phyloP scores from a whole-genome alignment of 2,329 filamentous ascomycete species.

The Colletotrichum sp. region DNA sequence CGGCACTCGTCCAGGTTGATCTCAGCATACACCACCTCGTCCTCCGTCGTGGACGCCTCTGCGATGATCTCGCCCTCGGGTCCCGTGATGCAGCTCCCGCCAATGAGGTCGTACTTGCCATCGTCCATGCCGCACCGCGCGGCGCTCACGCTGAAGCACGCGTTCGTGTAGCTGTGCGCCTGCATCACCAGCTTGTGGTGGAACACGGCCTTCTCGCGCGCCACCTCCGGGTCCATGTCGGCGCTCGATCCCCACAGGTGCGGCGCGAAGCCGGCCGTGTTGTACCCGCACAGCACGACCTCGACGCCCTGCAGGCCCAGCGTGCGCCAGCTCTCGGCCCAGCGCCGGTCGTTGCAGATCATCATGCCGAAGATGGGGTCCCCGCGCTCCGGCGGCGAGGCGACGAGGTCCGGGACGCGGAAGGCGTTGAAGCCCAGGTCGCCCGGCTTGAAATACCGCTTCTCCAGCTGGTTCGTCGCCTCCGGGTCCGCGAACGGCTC shows the following conservation, averaged over 20 bases:
- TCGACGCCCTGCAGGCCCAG: constrained; percentile 50
- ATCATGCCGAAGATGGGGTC: constrained; percentile 61
- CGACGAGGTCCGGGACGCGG: constrained; percentile 50
- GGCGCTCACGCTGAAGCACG: constrained; percentile 53
- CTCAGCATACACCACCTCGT: constrained; percentile 55
- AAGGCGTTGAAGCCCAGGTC: constrained; percentile 59
- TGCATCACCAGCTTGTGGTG: constrained; percentile 58
- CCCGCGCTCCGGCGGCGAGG: constrained; percentile 41
- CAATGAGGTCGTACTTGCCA: constrained; percentile 53
- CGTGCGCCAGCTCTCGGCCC: constrained; percentile 57
- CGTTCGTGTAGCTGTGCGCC: constrained; percentile 57
- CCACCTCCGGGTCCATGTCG: constrained; percentile 28
- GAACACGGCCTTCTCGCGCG: constrained; percentile 52
- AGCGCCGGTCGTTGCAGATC: constrained; percentile 60
- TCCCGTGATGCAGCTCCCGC: constrained; percentile 50
- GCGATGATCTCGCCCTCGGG: constrained; percentile 54
- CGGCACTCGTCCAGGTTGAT: constrained; percentile 52
- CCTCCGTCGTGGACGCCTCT: constrained; percentile 49
- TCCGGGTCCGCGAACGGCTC: constrained; percentile 53
- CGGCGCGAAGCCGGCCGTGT: constrained; percentile 54
- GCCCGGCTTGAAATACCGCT: constrained; percentile 58
- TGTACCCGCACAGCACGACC: constrained; percentile 46
- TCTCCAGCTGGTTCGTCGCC: constrained; percentile 59
- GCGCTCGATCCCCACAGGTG: constrained; percentile 40
- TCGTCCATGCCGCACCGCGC: constrained; percentile 47